Evolutionary conservation across 2,329 filamentous ascomycete species (phyloP).

Genomic region (Fusarium siculi): DNA sequence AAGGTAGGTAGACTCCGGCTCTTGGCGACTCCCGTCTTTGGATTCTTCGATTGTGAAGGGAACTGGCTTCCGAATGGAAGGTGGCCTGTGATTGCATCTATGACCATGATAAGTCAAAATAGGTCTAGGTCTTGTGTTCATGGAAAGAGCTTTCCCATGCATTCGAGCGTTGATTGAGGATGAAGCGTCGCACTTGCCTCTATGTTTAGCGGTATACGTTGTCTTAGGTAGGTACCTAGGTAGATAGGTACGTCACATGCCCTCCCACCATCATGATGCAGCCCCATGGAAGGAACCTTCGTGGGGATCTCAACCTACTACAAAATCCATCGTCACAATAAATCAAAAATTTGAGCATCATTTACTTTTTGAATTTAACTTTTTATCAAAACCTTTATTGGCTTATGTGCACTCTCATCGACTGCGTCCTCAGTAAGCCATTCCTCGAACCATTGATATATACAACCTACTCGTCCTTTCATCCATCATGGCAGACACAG

Average conservation of each 20-base stretch:
- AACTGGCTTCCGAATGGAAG: neutral
- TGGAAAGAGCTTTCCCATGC: neutral
- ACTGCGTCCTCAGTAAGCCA: neutral
- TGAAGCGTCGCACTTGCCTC: neutral
- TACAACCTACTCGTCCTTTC: neutral
- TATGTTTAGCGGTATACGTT: neutral
- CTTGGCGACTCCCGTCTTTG: neutral
- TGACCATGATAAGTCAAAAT: neutral
- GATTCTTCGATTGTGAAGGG: neutral
- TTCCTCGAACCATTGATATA: neutral
- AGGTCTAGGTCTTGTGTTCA: neutral
- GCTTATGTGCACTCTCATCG: neutral
- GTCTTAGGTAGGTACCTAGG: neutral
- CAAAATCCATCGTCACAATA: neutral
- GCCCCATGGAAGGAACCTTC: neutral
- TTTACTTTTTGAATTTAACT: neutral
- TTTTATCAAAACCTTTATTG: neutral
- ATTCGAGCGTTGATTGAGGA: neutral
- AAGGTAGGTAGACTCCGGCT: neutral
- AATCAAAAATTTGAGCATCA: neutral
- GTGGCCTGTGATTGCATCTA: neutral
- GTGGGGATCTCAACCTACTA: conserved; percentile 6
- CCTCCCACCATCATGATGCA: conserved; percentile 8
- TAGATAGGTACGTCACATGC: conserved; percentile 23
- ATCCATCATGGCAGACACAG: conserved; percentile 33